phyloP scores from a whole-genome alignment of 2,329 filamentous ascomycete species.

The Fusarium neocosmosporiellum region DNA sequence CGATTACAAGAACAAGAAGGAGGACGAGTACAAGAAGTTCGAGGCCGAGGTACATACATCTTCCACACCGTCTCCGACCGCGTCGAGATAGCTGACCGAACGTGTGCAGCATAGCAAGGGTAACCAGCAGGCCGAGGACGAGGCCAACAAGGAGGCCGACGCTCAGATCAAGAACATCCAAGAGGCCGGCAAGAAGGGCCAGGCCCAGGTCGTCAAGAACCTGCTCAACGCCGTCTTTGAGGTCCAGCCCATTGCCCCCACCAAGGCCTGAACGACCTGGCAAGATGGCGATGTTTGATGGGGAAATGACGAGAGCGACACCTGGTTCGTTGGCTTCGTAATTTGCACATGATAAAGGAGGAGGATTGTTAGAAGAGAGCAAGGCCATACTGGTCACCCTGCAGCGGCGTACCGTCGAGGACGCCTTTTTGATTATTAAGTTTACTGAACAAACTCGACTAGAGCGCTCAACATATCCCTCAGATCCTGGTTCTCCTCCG shows the following conservation, averaged over 20 bases:
- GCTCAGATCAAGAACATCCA: slow-evolving; percentile 85
- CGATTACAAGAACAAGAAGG: slow-evolving; percentile 88
- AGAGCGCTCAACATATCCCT: slow-evolving; percentile 67
- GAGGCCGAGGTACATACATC: slow-evolving; percentile 71
- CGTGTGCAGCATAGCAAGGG: slow-evolving; percentile 83
- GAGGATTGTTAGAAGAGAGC: slow-evolving; percentile 28
- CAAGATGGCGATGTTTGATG: slow-evolving; percentile 14
- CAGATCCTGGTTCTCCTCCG: slow-evolving; percentile 69
- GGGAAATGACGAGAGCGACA: slow-evolving; percentile 20
- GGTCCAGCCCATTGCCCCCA: slow-evolving; percentile 74
- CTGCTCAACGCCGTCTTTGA: slow-evolving; percentile 87
- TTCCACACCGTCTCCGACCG: no score
- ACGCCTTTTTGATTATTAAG: slow-evolving; percentile 38
- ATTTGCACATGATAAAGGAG: slow-evolving; percentile 14
- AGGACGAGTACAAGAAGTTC: slow-evolving; percentile 94
- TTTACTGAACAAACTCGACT: slow-evolving; percentile 59
- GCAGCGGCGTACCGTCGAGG: slow-evolving; percentile 18
- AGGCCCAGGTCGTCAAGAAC: slow-evolving; percentile 83
- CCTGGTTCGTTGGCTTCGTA: slow-evolving; percentile 8
- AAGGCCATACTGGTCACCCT: slow-evolving; percentile 27
- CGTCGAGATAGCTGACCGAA: slow-evolving; percentile 8
- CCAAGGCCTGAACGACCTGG: slow-evolving; percentile 39
- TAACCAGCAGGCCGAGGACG: slow-evolving; percentile 80
- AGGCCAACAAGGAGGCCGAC: slow-evolving; percentile 85
- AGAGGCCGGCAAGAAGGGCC: slow-evolving; percentile 80